Base-by-base conservation (phyloP, 139 green algal species). In the Gonium pectorale region DNA sequence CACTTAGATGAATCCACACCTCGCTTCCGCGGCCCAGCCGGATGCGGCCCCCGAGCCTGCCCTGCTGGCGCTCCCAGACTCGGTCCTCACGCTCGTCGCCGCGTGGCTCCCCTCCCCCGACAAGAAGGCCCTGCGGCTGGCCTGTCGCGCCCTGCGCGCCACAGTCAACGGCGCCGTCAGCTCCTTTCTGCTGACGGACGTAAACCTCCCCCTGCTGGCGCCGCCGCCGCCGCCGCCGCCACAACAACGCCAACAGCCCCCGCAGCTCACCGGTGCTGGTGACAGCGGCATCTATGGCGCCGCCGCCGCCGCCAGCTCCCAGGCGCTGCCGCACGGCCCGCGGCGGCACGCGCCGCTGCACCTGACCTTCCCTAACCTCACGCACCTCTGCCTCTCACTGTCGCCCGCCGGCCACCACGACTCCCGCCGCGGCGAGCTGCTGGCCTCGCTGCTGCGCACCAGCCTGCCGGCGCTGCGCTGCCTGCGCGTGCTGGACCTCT, bases 401-500 rank as follows among this genome's bases (percentile, higher is more conserved):
- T 27, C 60, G 7, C 62, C 60, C 2, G 3, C 74, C 40, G 29
- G 29, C 59, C 29, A 19, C 38, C 11, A 29, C 6, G 31, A 49
- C 40, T 38, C 40, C 5, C 59, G 41, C n/a, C 13, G 21, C 0
- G 4, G 41, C 2, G 75, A 71, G 59, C 59, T 33, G 40, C 75
- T 83, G 17, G 41, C n/a, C 40, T 38, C 38, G n/a, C 59, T 83
- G 41, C 60, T 83, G 22, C 31, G 29, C 31, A 1, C 37, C 43
- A 66, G 62, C 62, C 77, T 83, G 21, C 77, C 77, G 22, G 38
- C n/a, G 31, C 77, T 83, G 17, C 60, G 62, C 62, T 27, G 31
- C 43, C 77, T 83, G 44, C 77, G 77, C 77, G 63, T 41, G 31
- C 60, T 83, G 24, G 77, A 83, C 77, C 43, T 83, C 24, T 73